Base-by-base conservation (phyloP, 2,329 filamentous ascomycete species). In the Pyrenophora graminea region DNA sequence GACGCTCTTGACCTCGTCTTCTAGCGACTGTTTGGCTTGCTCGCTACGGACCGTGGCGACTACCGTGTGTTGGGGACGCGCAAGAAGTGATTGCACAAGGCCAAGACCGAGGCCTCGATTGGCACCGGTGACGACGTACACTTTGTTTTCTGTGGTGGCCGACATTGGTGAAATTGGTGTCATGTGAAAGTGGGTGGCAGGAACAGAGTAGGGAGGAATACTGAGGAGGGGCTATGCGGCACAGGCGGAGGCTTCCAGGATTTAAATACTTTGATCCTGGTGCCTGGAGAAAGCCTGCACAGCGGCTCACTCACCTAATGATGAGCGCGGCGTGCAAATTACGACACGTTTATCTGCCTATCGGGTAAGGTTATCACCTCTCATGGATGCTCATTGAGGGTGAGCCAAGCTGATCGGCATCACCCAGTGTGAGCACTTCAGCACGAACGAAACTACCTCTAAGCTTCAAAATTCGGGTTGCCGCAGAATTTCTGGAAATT, bases 61-160 rank as follows among this genome's bases (percentile, higher is more conserved):
- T 21, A 47, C 39, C 8, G 31, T 52, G 18, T 44, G 38, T 17
- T 43, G 25, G 15, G 44, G 38, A 21, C 36, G 33, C 6, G 39
- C 33, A 37, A 47, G 27, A 33, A 39, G 40, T 25, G 25, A 42
- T 23, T 52, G 38, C 33, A 47, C 34, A 15, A 52, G 38, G 27
- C 49, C 38, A 13, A 52, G 33, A 30, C 49, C 43, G n/a, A 52
- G 27, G 27, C 43, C 39, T 38, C 43, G 38, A 36, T 52, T 52
- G 17, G 38, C 49, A 19, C 39, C 38, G 10, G 39, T 52, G 25
- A 52, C 36, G 39, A 52, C 21, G 13, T 45, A 38, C 3, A 45
- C 33, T 38, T 23, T 37, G 10, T 36, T 45, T 13, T 45, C 15
- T 38, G 21, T 45, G 18, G 19, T 30, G 31, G 19, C 42, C 31